Base-by-base conservation (phyloP, 1,284 basidiomycete genomes). In the Boletus semigastroideus region DNA sequence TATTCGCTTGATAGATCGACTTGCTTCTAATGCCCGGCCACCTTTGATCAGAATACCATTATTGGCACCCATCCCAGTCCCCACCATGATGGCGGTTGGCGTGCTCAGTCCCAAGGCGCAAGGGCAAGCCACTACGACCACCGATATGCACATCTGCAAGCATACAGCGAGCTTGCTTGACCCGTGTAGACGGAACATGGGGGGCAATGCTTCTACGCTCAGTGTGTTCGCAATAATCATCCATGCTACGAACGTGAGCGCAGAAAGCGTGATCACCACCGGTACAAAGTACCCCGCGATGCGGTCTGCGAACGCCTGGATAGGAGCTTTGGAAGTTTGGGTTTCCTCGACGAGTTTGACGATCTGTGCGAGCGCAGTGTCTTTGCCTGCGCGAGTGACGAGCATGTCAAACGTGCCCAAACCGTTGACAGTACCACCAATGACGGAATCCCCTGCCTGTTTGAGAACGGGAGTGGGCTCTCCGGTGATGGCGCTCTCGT, bases 21-120 rank as follows among this genome's bases (percentile, higher is more conserved):
- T 94, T 4, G 93, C 93, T 68, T 99, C 97, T 39, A 99, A 77
- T 2, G 97, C 94, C 19, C 89, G 79, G 4, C 95, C 97, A 41
- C 97, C 95, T 69, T 99, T 99, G 83, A 99, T 98, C 44, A 99
- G 75, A 57, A 99, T 99, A 0, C 97, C 97, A 65, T 98, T 94
- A 75, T 91, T 82, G 12, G 97, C 97, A 2, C 97, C 97, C 49
- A 99, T 87, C 0, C 97, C 97, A 0, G 97, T 99, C 28, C 97
- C 97, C 37, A 99, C 97, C 97, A 99, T 99, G 71, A 99, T 95
- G 1, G 97, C 97, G 0, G 97, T 99, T 0, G 97, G 97, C 0
- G 97, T 99, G 53, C 91, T 92, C 49, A 99, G 80, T 4, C 97
- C 97, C 27, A 99, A 80, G 0, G 97, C 97, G 67, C 97, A 99